phyloP scores from a whole-genome alignment of 2,329 filamentous ascomycete genomes.

The Cercospora brassicicola region DNA sequence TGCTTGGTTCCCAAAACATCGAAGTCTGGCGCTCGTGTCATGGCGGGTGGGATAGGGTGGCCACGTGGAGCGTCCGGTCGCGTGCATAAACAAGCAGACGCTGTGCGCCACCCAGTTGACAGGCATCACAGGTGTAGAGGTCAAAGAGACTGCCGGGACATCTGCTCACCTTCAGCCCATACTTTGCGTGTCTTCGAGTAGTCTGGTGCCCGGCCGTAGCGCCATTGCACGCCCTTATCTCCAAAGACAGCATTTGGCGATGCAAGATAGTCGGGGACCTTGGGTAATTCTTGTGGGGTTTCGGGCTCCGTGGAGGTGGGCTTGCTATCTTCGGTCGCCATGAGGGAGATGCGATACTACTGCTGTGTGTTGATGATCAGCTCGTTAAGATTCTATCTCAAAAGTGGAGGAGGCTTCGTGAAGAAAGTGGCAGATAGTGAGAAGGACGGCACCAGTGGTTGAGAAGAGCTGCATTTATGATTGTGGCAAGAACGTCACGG shows the following conservation, averaged over 20 bases:
- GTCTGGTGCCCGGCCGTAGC: constrained; percentile 61
- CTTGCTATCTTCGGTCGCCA: constrained; percentile 34
- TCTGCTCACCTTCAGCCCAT: constrained; percentile 57
- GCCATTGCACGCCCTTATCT: constrained; percentile 57
- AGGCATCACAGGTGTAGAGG: constrained; percentile 3
- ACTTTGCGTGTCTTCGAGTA: constrained; percentile 64
- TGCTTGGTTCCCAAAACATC: constrained; percentile 19
- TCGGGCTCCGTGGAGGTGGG: constrained; percentile 14
- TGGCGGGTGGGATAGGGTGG: constrained; percentile 9
- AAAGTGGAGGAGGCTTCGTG: background rate
- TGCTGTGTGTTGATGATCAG: background rate
- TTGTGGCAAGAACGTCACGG: constrained; percentile 10
- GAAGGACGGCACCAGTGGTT: constrained; percentile 2
- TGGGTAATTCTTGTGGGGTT: constrained; percentile 38
- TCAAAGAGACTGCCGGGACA: background rate
- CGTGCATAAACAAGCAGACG: constrained; percentile 4
- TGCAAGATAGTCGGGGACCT: constrained; percentile 59
- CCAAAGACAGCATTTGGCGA: constrained; percentile 60
- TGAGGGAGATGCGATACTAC: constrained; percentile 9
- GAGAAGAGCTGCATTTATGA: constrained; percentile 20
- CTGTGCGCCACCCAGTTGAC: background rate
- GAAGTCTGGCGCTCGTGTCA: constrained; percentile 7
- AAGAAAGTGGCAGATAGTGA: background rate
- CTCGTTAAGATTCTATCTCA: background rate
- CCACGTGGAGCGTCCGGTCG: constrained; percentile 11